Percentiles rank a stretch among this genome's conserved stretches.
Evolutionary conservation across 169 alveolate genomes (phyloP).

Genomic region (Neospora caninum): DNA sequence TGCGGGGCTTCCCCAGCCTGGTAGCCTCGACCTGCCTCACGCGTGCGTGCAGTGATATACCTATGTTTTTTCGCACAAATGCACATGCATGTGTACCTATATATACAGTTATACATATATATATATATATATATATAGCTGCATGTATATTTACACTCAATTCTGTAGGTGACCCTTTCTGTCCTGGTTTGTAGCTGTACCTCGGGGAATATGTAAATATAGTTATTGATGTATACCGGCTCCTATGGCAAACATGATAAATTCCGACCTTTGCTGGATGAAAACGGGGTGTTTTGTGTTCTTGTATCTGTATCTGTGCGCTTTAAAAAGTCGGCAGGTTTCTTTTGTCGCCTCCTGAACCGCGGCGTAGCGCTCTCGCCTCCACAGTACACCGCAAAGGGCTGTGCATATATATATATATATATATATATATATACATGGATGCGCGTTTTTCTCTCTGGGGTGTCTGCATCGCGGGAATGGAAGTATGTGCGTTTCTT

Average conservation of each 20-base stretch:
- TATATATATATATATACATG: not conserved
- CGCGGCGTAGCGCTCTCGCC: too few relatives aligned
- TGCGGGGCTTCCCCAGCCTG: not conserved
- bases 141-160: not conserved
- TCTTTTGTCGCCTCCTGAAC: too few relatives aligned
- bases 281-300: too few relatives aligned
- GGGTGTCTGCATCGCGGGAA: not conserved
- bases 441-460: not conserved
- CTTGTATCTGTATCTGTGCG: too few relatives aligned
- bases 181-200: not conserved
- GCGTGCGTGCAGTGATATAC: not conserved
- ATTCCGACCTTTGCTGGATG: too few relatives aligned
- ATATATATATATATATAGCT: not conserved
- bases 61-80: not conserved
- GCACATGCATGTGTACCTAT: not conserved
- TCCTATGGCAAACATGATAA: not conserved
- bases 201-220: not conserved
- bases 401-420: not conserved
- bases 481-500: not conserved
- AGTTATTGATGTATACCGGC: not conserved
- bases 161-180: not conserved
- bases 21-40: too few relatives aligned
- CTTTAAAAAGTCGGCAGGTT: too few relatives aligned
- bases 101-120: not conserved
- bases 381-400: too few relatives aligned